These are phyloP conservation scores for Microsporum ferrugineum DNA, from an alignment of 2,329 filamentous ascomycete species.

Conservation along the genomic window DNA sequence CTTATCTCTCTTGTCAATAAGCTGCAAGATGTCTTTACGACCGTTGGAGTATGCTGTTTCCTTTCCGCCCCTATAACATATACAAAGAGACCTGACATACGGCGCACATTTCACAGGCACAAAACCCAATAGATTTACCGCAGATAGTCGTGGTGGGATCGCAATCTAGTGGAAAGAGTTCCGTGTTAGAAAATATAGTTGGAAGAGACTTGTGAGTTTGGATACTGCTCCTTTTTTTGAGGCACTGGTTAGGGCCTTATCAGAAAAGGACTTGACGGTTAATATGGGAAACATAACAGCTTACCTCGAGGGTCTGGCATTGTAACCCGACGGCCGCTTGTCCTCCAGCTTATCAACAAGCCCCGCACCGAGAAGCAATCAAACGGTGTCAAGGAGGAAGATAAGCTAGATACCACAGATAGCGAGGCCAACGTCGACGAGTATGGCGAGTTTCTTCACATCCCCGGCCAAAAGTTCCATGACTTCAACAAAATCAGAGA, in stretches of 20 bases:
- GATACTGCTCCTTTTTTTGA: background rate
- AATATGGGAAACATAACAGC: conserved; percentile 38
- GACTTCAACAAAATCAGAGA: conserved; percentile 98
- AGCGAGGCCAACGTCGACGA: conserved; percentile 85
- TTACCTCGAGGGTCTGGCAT: conserved; percentile 95
- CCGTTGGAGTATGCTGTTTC: conserved; percentile 60
- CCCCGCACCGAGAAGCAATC: conserved; percentile 48
- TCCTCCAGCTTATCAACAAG: conserved; percentile 96
- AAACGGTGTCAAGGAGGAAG: conserved; percentile 61
- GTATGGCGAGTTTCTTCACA: conserved; percentile 98
- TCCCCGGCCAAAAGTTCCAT: conserved; percentile 92
- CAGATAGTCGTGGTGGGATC: conserved; percentile 98
- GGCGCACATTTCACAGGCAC: conserved; percentile 49
- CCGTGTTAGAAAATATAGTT: conserved; percentile 96
- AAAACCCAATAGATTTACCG: conserved; percentile 97
- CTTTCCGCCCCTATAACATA: background rate
- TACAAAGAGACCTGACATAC: conserved; percentile 11
- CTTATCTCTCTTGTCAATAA: conserved; percentile 87
- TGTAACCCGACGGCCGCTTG: conserved; percentile 86
- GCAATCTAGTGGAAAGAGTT: conserved; percentile 98
- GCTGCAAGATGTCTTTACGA: conserved; percentile 97
- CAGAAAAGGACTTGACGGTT: background rate
- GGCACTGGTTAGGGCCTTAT: background rate
- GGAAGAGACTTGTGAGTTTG: conserved; percentile 86
- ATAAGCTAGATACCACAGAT: conserved; percentile 58